Conservation (phyloP, 2,329 filamentous ascomycete genomes). For the Ophiocordyceps robertsii region DNA sequence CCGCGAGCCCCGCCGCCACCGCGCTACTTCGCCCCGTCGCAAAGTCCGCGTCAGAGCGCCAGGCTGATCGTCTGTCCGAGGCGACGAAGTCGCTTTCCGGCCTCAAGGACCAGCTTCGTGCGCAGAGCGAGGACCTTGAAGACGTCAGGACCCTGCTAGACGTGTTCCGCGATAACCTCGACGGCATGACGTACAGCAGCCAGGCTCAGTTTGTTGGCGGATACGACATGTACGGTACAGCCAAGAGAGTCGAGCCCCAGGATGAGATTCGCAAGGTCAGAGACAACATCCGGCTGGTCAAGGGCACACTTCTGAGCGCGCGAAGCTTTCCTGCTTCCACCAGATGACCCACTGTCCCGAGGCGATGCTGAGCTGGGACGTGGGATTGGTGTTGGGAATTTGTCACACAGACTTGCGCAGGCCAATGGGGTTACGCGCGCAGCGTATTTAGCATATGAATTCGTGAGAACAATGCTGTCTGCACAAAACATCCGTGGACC, state of each 20-base stretch:
- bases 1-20: constrained; percentile 6
- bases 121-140: constrained; percentile 33
- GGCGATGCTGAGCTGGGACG: not conserved
- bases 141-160: constrained; percentile 39
- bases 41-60: constrained; percentile 19
- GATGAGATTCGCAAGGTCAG: constrained; percentile 64
- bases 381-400: not conserved
- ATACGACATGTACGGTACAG: constrained; percentile 28
- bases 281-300: constrained; percentile 64
- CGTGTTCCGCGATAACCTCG: constrained; percentile 52
- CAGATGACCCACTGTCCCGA: constrained; percentile 8
- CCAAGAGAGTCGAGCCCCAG: constrained; percentile 37
- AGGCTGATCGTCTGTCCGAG: constrained; percentile 26
- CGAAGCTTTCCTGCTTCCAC: constrained; percentile 52
- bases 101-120: constrained; percentile 27
- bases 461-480: no score
- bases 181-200: constrained; percentile 38
- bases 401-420: not conserved
- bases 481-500: no score
- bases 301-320: constrained; percentile 63
- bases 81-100: constrained; percentile 29
- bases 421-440: no score
- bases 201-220: constrained; percentile 21
- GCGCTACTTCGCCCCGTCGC: not conserved
- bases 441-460: no score